Evolutionary conservation across 2,329 filamentous ascomycete species (phyloP), one percentile per base, ranked within the genome.

Genomic region (Pestalotiopsis fici): DNA sequence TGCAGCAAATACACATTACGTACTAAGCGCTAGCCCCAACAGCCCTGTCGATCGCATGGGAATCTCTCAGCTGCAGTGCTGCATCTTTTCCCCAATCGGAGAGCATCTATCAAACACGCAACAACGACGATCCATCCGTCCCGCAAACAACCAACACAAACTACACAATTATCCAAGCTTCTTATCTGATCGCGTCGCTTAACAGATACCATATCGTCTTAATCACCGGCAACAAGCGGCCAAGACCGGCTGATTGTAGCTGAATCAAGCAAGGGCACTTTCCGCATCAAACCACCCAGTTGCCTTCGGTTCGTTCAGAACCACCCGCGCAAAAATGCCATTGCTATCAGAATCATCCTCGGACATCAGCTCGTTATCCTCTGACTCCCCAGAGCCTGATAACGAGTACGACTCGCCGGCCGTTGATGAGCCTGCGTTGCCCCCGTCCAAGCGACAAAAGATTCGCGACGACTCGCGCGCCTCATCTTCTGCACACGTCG

Each of bases 401-500:
- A 77, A 77, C 56, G 67, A 69, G 25, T 69, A 69, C 65, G 68
- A 70, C 54, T 69, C 67, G 4, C 65, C 67, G 15, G 67, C 64
- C 59, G 65, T 67, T 27, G 65, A 66, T 9, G 65, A 67, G 47
- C 63, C 47, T 11, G 47, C 50, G 4, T 70, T 77, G 4, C 78
- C 78, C 43, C 78, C 78, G 11, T 76, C 73, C 1, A 80, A 80
- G 69, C 74, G 78, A 65, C 78, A 79, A 70, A 80, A 78, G 71
- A 70, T 79, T 7, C 77, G 75, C 39, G 76, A 77, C 35, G 74
- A 71, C 11, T 79, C 78, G 13, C 72, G 76, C 56, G 77, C 76
- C 67, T 85, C 86, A 25, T 87, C 85, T 2, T 85, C 85, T 12
- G 78, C 84, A 39, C 85, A 87, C 57, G 76, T 81, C 9, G 82